Evolutionary conservation across 345 rosid species (phyloP).

Genomic region (Carallia brachiata): DNA sequence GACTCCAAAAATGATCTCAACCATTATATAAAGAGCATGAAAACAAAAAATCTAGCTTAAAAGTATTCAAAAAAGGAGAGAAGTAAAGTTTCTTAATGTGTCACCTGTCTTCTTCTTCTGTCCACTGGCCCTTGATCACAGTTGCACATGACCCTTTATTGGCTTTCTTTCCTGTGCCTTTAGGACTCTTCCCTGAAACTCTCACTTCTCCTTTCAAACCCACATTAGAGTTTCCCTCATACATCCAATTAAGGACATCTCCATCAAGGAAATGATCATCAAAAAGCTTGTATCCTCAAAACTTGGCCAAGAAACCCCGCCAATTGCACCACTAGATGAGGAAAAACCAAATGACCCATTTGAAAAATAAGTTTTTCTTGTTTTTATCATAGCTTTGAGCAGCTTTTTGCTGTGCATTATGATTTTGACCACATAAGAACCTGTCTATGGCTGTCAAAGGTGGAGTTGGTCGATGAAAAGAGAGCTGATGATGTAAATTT

Average conservation of each 20-base stretch:
- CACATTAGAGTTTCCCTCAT: conserved; percentile 30
- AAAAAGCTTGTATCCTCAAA: conserved; percentile 37
- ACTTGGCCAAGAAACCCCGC: conserved; percentile 17
- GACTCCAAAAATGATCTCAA: too few species aligned
- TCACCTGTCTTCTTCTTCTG: conserved; percentile 87
- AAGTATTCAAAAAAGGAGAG: background rate
- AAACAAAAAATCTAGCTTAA: too few species aligned
- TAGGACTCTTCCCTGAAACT: conserved; percentile 19
- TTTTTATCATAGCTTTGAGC: conserved; percentile 20
- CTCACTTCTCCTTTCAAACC: conserved; percentile 21
- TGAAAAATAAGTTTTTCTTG: conserved; percentile 17
- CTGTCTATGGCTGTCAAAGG: conserved; percentile 82
- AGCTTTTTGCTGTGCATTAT: conserved; percentile 20
- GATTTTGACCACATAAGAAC: conserved; percentile 57
- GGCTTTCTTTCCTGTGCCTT: conserved; percentile 34
- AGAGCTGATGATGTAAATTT: conserved; percentile 15
- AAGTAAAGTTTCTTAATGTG: background rate
- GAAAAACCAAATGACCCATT: conserved; percentile 21
- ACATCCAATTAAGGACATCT: conserved; percentile 17
- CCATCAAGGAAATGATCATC: conserved; percentile 31
- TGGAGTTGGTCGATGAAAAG: conserved; percentile 36
- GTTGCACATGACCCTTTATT: conserved; percentile 44
- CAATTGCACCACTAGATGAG: conserved; percentile 19
- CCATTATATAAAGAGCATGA: too few species aligned
- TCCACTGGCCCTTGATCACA: conserved; percentile 96